phyloP scores from a whole-genome alignment of 2,329 filamentous ascomycete genomes.

The Talaromyces atroroseus region DNA sequence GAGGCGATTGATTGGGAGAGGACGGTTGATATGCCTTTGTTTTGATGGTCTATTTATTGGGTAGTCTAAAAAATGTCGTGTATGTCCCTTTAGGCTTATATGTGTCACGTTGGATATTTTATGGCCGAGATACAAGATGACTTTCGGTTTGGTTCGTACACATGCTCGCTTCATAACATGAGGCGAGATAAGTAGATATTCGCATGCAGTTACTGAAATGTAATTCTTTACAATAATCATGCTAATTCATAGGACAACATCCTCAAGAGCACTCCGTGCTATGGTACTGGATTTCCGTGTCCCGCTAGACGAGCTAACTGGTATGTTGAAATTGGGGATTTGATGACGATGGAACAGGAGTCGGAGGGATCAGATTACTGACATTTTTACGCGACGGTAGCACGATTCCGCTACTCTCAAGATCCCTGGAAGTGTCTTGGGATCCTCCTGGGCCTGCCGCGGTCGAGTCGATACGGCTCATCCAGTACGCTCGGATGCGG shows the following conservation, averaged over 20 bases:
- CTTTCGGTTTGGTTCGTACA: no score
- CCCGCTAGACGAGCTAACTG: background rate
- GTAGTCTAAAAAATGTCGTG: no score
- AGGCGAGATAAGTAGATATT: no score
- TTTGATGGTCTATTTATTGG: background rate
- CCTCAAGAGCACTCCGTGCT: background rate
- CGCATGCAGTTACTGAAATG: no score
- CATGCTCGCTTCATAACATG: no score
- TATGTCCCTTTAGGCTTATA: no score
- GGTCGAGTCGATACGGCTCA: slow-evolving; percentile 12
- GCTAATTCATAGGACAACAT: background rate
- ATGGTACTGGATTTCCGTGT: background rate
- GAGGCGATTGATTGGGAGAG: slow-evolving; percentile 23
- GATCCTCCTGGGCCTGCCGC: background rate
- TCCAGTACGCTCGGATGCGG: slow-evolving; percentile 28
- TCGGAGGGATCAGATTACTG: background rate
- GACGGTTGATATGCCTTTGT: slow-evolving; percentile 21
- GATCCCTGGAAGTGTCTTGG: background rate
- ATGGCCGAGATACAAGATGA: no score
- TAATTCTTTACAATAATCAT: no score
- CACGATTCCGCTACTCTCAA: background rate
- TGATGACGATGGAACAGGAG: background rate
- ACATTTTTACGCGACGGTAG: background rate
- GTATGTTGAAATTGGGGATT: background rate
- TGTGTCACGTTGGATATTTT: no score